Conservation (phyloP, 176 grass and related monocot genomes). For the Aegilops longissima region DNA sequence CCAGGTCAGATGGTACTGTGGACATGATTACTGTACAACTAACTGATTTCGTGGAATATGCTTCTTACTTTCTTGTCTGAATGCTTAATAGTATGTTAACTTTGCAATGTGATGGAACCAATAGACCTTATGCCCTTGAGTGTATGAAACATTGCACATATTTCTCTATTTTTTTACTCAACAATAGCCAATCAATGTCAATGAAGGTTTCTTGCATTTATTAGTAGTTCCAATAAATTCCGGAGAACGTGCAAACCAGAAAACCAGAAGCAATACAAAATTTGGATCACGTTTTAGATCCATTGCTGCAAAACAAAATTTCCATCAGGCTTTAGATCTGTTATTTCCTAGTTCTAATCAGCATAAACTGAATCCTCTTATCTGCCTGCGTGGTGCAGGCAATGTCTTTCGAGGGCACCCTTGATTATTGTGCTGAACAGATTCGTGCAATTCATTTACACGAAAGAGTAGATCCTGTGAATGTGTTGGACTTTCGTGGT, state of each 20-base stretch:
- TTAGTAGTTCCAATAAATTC: conserved; percentile 14
- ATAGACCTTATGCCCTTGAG: neutral
- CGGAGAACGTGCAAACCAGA: neutral
- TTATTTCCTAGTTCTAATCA: neutral
- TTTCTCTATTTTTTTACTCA: neutral
- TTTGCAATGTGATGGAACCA: neutral
- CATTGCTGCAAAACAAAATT: neutral
- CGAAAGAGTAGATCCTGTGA: neutral
- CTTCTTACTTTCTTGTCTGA: neutral
- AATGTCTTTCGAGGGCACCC: neutral
- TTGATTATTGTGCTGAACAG: neutral
- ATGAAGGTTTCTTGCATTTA: neutral
- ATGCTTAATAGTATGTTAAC: neutral
- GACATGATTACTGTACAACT: neutral
- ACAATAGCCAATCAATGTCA: neutral
- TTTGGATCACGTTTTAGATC: neutral
- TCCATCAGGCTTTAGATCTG: neutral
- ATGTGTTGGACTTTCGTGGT: neutral
- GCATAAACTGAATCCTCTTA: neutral
- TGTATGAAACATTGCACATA: neutral
- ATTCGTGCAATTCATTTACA: too few species aligned
- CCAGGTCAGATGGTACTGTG: neutral
- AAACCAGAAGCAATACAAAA: neutral
- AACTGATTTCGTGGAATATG: neutral
- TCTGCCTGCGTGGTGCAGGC: conserved; percentile 17